These are phyloP conservation scores for Acer negundo DNA, from an alignment of 345 rosid species.

Conservation along the genomic window DNA sequence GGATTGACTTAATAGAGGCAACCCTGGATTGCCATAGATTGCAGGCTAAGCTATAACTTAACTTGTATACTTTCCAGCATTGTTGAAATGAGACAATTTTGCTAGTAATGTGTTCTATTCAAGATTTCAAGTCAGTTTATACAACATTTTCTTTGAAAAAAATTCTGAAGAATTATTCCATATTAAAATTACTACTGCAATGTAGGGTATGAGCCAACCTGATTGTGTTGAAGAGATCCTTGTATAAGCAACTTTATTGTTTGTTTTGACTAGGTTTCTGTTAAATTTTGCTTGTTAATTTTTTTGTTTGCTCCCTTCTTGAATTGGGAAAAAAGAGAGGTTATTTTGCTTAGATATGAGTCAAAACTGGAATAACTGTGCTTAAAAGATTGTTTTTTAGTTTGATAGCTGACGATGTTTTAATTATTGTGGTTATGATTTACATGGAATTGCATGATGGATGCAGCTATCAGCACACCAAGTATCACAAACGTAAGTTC, in stretches of 20 bases:
- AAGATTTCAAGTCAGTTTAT: not conserved
- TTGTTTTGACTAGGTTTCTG: not conserved
- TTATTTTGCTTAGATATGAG: not conserved
- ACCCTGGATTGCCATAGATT: not conserved
- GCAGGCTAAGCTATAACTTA: not conserved
- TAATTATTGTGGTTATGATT: slow-evolving; percentile 44
- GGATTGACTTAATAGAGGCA: not conserved
- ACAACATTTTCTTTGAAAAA: not conserved
- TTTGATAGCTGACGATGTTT: slow-evolving; percentile 13
- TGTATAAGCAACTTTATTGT: not conserved
- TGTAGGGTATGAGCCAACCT: slow-evolving; percentile 4
- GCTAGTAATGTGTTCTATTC: not conserved
- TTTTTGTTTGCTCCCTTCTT: not conserved
- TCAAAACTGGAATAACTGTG: not conserved
- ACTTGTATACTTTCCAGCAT: not conserved
- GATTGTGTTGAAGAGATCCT: not conserved
- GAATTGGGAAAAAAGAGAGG: not conserved
- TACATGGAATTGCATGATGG: slow-evolving; percentile 43
- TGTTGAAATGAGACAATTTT: not conserved
- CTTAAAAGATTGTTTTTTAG: slow-evolving; percentile 6
- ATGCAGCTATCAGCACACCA: slow-evolving; percentile 98
- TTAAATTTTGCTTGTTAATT: not conserved
- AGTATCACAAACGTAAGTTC: slow-evolving; percentile 97
- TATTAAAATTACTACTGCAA: not conserved
- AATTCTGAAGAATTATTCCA: not conserved